Evolutionary conservation across 1,284 basidiomycete genomes (phyloP), one percentile per base, ranked within the genome.

Genomic region (Puccinia novopanici): DNA sequence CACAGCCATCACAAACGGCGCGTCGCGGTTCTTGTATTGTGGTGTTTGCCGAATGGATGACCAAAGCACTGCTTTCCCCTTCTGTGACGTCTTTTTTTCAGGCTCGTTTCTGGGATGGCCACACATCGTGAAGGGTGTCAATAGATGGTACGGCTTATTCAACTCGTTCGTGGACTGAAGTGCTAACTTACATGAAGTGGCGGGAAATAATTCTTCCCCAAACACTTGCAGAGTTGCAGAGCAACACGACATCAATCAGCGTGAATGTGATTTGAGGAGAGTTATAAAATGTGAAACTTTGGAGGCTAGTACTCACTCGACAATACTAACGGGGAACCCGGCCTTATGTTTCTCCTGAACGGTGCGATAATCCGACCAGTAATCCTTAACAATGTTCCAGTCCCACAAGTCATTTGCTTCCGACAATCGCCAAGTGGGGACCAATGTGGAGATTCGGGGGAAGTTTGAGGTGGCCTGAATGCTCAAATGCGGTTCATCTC

Each of bases 371-470:
- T 74, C 22, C 50, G 40, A 42, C 27, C 27, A 59, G 50, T 80
- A 80, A 57, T 65, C 42, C n/a, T 74, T 80, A 24, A 48, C 71
- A 24, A 73, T 55, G 34, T 80, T 65, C 78, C 78, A 80, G 74
- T 80, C 78, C 71, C 57, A 73, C 19, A 80, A 55, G 13, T 55
- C 42, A 37, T 80, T 73, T 6, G 63, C 70, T 6, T 80, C 71
- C 10, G 70, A 73, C 17, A 80, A 37, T 24, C 52, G 37, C 78
- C 78, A 80, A 17, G 0, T 59, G 9, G 70, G 70, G 40, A 52
- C 34, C 13, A 80, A n/a, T 27, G 71, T 52, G 15, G 45, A 37
- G 50, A 80, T 48, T 65, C 34, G 37, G 22, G 71, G 78, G 71
- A 73, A 80, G 50, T 74, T 74, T 5, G 78, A 72, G n/a, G 78